A percentile compares a stretch with the other conserved stretches of the same genome.
These are phyloP conservation scores for Xerocomellus dryophilus DNA, from an alignment of 768 basidiomycete species.

Conservation along the genomic window DNA sequence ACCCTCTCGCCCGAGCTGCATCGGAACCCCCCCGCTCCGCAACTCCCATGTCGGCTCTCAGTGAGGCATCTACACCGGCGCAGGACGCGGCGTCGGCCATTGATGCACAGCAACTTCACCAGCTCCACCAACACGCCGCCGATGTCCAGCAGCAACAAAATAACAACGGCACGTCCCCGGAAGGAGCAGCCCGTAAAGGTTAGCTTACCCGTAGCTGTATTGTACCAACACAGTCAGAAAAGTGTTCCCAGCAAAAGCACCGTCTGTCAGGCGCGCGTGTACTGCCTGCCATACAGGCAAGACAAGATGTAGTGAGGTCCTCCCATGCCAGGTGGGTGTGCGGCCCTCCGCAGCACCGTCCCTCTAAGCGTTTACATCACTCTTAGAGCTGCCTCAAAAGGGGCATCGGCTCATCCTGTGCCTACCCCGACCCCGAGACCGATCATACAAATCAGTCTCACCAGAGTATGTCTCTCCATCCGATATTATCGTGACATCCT, in stretches of 20 bases:
- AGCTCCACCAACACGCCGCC: constrained; percentile 34
- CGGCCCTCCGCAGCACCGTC: constrained; percentile 7
- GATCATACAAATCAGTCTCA: constrained; percentile 40
- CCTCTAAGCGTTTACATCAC: constrained; percentile 3
- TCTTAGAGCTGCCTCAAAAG: constrained; percentile 77
- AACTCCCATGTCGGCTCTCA: constrained; percentile 72
- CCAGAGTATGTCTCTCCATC: constrained; percentile 20
- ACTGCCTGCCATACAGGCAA: constrained; percentile 81
- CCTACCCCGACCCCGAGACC: constrained; percentile 77
- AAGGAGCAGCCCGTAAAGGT: constrained; percentile 56
- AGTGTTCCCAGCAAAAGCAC: constrained; percentile 60
- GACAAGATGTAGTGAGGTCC: constrained; percentile 76
- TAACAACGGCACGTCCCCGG: constrained; percentile 29
- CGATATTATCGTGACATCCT: background rate
- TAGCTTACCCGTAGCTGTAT: constrained; percentile 29
- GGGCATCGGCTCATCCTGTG: constrained; percentile 64
- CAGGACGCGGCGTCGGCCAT: constrained; percentile 57
- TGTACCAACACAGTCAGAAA: constrained; percentile 11
- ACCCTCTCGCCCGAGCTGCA: constrained; percentile 22
- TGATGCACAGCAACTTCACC: constrained; percentile 54
- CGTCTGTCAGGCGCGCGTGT: constrained; percentile 78
- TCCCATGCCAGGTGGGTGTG: constrained; percentile 69
- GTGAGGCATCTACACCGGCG: constrained; percentile 67
- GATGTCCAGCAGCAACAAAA: constrained; percentile 39
- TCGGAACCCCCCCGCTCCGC: constrained; percentile 39